Base-by-base conservation (phyloP, 305 asterid genomes). In the Fraxinus sp. region DNA sequence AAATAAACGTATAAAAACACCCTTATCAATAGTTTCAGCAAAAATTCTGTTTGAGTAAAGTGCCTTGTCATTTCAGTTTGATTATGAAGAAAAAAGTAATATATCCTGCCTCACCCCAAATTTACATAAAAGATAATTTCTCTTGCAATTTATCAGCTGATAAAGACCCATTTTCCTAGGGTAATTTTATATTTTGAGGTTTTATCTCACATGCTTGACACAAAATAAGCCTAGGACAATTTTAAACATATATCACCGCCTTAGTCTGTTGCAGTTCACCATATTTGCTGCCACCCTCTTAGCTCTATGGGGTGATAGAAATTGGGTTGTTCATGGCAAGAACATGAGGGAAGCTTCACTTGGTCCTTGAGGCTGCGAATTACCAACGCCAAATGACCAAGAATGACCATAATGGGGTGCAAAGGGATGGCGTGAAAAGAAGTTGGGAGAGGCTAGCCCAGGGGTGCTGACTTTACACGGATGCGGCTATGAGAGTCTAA, bases 131-230 rank as follows among this genome's bases (percentile, higher is more conserved):
- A 20, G 33, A 64, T 20, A 3, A 64, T 64, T 64, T 64, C 33
- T 64, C 72, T 62, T 7, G 35, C 16, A 64, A 64, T 22, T 64
- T 64, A 20, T 64, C 72, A 24, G 72, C 72, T 18, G 13, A 59
- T n/a, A 7, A 59, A 44, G 20, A 24, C 13, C 71, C 28, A 59
- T 35, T 78, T 78, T 81, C 72, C 41, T 35, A n/a, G 24, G 35
- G 37, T 78, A 32, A 9, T 78, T 37, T 72, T 55, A 84, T 72
- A 18, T 62, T 13, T 32, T 20, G 75, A 72, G 74, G 77, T 57
- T 41, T 26, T 39, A 76, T 76, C 77, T 80, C 49, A 24, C 78
- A 74, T 62, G 14, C 49, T 3, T 16, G 64, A 62, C 39, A 66
- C 55, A 13, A 75, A 70, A 37, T 71, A 49, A 79, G 46, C 35